phyloP scores from a whole-genome alignment of 306 rosid species.

The Glycine soja region DNA sequence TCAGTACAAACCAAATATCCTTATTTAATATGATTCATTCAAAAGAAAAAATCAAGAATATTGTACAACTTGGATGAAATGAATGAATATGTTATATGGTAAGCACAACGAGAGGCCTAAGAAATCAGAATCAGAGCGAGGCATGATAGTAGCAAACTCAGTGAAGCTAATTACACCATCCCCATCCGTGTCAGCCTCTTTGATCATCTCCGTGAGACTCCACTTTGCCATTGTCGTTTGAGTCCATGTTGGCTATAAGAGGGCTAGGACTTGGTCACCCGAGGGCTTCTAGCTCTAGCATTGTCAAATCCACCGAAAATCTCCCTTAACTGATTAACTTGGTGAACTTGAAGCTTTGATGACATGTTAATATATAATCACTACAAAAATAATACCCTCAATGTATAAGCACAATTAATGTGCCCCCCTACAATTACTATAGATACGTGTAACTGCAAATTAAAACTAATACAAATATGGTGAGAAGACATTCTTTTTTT shows the following conservation, averaged over 20 bases:
- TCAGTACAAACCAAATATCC: too few species aligned
- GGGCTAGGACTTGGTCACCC: slow-evolving; percentile 68
- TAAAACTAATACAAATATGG: too few species aligned
- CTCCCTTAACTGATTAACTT: slow-evolving; percentile 60
- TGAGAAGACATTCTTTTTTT: too few species aligned
- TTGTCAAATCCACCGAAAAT: slow-evolving; percentile 78
- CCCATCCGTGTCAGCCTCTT: slow-evolving; percentile 79
- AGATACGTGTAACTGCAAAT: too few species aligned
- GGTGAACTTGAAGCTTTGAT: slow-evolving; percentile 54
- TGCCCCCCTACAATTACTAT: not conserved
- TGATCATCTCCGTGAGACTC: slow-evolving; percentile 90
- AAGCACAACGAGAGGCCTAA: slow-evolving; percentile 53
- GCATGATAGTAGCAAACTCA: slow-evolving; percentile 78
- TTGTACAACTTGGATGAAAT: not conserved
- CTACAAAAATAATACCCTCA: not conserved
- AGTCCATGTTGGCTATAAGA: slow-evolving; percentile 69
- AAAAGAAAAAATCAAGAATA: too few species aligned
- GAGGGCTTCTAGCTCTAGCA: slow-evolving; percentile 81
- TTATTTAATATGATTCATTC: too few species aligned
- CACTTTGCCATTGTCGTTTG: slow-evolving; percentile 75
- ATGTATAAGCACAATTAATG: not conserved
- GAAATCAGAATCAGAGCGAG: slow-evolving; percentile 68
- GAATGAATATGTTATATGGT: slow-evolving; percentile 63
- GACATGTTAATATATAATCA: slow-evolving; percentile 46
- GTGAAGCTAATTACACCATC: slow-evolving; percentile 83